Evolutionary conservation across 257 asterid genomes (phyloP).

Genomic region (Solanum medicagineum): DNA sequence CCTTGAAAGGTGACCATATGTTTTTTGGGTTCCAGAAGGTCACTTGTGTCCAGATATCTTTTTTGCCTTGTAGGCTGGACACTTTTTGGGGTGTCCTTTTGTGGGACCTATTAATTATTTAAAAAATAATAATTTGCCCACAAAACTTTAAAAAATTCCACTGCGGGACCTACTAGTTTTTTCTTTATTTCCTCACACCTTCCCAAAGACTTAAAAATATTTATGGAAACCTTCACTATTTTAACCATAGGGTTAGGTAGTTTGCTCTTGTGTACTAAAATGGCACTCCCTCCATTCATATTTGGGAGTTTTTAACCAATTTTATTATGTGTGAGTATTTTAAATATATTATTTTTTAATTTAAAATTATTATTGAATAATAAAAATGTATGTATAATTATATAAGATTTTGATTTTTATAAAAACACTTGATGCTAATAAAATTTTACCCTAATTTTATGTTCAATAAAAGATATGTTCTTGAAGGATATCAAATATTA

Average conservation of each 20-base stretch:
- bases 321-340: no score
- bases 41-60: slow-evolving; percentile 14
- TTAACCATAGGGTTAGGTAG: not conserved
- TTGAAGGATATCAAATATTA: no score
- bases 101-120: not conserved
- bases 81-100: not conserved
- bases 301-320: no score
- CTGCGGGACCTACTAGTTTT: not conserved
- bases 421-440: no score
- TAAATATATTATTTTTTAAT: no score
- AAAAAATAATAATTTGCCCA: not conserved
- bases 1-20: not conserved
- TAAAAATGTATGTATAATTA: no score
- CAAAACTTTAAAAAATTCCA: not conserved
- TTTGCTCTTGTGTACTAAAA: not conserved
- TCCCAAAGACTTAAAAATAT: not conserved
- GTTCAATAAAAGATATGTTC: no score
- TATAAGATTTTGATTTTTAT: no score
- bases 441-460: no score
- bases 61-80: slow-evolving; percentile 3
- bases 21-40: slow-evolving; percentile 13
- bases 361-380: no score
- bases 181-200: not conserved
- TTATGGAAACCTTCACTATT: not conserved
- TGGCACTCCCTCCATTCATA: no score